phyloP scores from a whole-genome alignment of 345 rosid species.

The Isatis tinctoria region DNA sequence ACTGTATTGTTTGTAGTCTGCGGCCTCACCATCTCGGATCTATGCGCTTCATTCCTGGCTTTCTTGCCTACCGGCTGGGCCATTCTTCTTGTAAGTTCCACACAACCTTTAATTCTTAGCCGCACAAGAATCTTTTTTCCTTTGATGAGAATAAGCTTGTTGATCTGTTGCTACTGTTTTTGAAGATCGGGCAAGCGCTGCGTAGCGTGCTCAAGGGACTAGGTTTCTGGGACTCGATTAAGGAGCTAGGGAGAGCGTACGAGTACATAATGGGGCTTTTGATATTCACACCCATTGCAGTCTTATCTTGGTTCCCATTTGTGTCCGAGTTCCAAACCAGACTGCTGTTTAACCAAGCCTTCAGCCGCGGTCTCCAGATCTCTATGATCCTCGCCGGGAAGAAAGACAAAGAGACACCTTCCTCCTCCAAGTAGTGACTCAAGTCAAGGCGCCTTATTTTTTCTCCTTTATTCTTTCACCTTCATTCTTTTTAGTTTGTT shows the following conservation, averaged over 20 bases:
- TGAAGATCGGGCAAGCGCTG: conserved; percentile 71
- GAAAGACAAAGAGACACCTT: conserved; percentile 43
- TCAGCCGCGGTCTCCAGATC: conserved; percentile 91
- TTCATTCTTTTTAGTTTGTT: not conserved
- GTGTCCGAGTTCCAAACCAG: conserved; percentile 88
- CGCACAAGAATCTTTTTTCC: not conserved
- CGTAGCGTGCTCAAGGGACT: conserved; percentile 44
- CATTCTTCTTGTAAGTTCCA: conserved; percentile 66
- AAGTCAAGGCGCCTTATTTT: not conserved
- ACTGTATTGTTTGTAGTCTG: conserved; percentile 68
- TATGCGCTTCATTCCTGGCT: conserved; percentile 71
- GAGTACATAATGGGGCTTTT: conserved; percentile 77
- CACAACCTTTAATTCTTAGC: not conserved
- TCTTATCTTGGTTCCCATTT: conserved; percentile 85
- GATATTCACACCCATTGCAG: conserved; percentile 65
- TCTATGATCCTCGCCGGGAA: conserved; percentile 74
- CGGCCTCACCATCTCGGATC: conserved; percentile 61
- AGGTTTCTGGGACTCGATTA: conserved; percentile 74
- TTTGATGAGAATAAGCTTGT: not conserved
- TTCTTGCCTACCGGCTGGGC: conserved; percentile 95
- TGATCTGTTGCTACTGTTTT: conserved; percentile 4
- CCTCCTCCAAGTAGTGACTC: conserved; percentile 18
- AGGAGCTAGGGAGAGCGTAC: conserved; percentile 87
- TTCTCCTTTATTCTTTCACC: not conserved
- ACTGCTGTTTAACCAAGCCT: conserved; percentile 90